phyloP scores from a whole-genome alignment of 2,329 filamentous ascomycete genomes.

The Pseudocercospora eumusae region DNA sequence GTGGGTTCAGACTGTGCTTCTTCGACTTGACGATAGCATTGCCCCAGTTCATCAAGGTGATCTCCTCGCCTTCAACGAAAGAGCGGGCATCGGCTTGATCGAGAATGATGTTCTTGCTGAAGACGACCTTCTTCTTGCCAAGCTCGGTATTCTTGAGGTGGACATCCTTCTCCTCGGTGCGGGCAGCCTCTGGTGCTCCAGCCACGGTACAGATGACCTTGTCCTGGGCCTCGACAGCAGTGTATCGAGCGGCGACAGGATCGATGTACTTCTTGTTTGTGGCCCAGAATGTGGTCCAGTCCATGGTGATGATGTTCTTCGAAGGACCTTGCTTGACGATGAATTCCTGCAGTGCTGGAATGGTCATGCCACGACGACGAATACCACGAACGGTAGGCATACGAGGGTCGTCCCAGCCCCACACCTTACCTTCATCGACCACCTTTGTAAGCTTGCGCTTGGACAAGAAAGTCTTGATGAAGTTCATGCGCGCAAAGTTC shows the following conservation, averaged over 20 bases:
- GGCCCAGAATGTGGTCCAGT: conserved; percentile 68
- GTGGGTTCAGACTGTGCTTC: conserved; percentile 51
- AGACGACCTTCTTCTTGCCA: conserved; percentile 82
- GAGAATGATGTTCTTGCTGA: conserved; percentile 71
- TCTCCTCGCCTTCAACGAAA: conserved; percentile 83
- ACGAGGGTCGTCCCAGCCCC: conserved; percentile 83
- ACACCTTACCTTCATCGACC: conserved; percentile 72
- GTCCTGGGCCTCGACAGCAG: conserved; percentile 65
- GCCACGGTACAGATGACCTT: conserved; percentile 54
- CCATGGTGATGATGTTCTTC: conserved; percentile 80
- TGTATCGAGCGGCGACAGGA: conserved; percentile 51
- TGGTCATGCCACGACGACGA: conserved; percentile 74
- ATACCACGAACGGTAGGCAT: conserved; percentile 85
- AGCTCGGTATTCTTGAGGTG: conserved; percentile 86
- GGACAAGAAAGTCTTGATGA: conserved; percentile 77
- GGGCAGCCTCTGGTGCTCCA: conserved; percentile 43
- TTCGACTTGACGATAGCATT: conserved; percentile 73
- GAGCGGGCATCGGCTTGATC: conserved; percentile 83
- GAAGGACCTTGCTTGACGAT: conserved; percentile 82
- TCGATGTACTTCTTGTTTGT: conserved; percentile 58
- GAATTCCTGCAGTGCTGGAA: conserved; percentile 76
- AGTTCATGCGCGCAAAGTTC: conserved; percentile 84
- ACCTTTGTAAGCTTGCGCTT: conserved; percentile 86
- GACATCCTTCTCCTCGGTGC: conserved; percentile 75
- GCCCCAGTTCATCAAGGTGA: conserved; percentile 96